phyloP scores from a whole-genome alignment of 768 basidiomycete genomes.

The Amanita brunnescens region DNA sequence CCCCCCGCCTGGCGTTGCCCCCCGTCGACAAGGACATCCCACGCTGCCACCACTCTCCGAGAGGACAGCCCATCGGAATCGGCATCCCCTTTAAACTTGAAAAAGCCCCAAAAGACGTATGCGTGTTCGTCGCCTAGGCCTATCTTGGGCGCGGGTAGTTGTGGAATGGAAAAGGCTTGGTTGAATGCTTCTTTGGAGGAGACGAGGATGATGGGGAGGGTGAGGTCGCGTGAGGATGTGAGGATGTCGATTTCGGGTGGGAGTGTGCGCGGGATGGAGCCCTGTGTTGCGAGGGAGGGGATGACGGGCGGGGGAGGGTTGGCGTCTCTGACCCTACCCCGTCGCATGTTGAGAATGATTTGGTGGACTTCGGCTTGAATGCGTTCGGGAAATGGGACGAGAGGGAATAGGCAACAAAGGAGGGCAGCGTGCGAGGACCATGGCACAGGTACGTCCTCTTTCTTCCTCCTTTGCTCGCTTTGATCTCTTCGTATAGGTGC shows the following conservation, averaged over 20 bases:
- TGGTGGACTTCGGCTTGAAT: too few species aligned
- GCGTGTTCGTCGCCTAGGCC: conserved; percentile 1
- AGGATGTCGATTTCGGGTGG: conserved; percentile 6
- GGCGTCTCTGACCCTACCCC: neutral
- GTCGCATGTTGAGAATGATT: neutral
- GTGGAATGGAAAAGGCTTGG: neutral
- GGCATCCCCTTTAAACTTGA: neutral
- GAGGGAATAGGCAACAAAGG: too few species aligned
- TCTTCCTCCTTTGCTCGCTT: too few species aligned
- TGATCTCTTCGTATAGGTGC: too few species aligned
- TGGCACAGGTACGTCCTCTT: too few species aligned
- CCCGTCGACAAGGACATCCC: neutral
- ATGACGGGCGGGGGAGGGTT: neutral
- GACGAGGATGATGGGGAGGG: conserved; percentile 3
- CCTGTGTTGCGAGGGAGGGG: neutral
- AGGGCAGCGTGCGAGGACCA: too few species aligned
- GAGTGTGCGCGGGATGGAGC: neutral
- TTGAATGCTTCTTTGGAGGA: neutral
- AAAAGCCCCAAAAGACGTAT: conserved; percentile 7
- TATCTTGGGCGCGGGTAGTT: too few species aligned
- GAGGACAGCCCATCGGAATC: neutral
- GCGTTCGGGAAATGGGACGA: too few species aligned
- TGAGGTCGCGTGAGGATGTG: neutral
- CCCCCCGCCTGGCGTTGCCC: neutral
- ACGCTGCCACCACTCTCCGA: neutral